Conservation (phyloP, 148 eudicot species). For the Cornus suecica region DNA sequence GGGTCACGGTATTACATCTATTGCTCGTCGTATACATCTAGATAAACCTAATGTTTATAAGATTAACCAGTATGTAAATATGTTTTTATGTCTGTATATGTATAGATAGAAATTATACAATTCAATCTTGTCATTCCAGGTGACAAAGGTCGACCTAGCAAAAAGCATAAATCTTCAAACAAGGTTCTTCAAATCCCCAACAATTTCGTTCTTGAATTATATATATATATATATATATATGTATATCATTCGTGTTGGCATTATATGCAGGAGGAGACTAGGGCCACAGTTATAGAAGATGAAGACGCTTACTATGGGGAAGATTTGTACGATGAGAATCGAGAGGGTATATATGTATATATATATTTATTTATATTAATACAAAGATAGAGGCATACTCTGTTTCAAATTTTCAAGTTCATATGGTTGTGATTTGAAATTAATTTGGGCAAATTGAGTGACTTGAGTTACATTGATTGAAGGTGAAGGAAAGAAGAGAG, state of each 20-base stretch:
- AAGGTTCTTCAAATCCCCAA: conserved; percentile 12
- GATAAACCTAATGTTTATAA: no score
- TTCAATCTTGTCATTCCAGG: conserved; percentile 8
- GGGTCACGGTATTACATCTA: conserved; percentile 8
- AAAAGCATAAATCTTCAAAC: conserved; percentile 13
- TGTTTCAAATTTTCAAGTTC: not conserved
- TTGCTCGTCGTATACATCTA: not conserved
- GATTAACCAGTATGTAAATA: no score
- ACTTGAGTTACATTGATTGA: conserved; percentile 17
- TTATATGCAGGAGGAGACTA: conserved; percentile 45
- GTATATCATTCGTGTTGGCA: no score
- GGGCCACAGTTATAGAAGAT: conserved; percentile 36
- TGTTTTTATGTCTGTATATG: no score
- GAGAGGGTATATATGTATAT: conserved; percentile 37
- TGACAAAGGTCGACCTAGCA: conserved; percentile 14
- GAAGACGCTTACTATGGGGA: conserved; percentile 46
- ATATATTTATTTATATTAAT: no score
- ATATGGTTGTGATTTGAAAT: not conserved
- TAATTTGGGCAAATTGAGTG: conserved; percentile 5
- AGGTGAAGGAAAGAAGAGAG: conserved; percentile 60
- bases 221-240: no score
- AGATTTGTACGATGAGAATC: conserved; percentile 48
- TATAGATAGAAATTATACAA: not conserved
- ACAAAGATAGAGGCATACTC: no score
- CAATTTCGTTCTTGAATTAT: not conserved